phyloP scores from a whole-genome alignment of 1,284 basidiomycete genomes.

The Agroathelia rolfsii region DNA sequence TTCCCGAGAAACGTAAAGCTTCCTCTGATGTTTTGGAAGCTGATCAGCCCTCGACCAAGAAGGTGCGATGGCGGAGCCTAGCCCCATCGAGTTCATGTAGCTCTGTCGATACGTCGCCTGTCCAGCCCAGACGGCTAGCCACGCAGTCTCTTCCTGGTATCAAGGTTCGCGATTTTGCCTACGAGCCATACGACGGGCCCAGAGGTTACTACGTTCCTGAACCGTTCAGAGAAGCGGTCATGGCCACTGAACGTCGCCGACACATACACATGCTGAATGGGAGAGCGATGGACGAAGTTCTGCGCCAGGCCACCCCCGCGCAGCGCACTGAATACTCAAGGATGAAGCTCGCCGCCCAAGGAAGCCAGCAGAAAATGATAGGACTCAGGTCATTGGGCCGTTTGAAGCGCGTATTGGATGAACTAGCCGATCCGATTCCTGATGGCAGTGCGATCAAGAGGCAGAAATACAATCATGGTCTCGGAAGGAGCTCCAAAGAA shows the following conservation, averaged over 20 bases:
- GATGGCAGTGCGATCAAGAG: no score
- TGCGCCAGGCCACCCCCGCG: slow-evolving; percentile 11
- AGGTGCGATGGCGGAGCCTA: not conserved
- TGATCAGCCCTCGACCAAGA: no score
- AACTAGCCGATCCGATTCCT: no score
- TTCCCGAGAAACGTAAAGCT: no score
- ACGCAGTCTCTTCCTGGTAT: slow-evolving; percentile 10
- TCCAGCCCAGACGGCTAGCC: slow-evolving; percentile 1
- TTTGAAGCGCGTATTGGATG: no score
- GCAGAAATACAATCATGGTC: no score
- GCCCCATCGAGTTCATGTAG: slow-evolving; percentile 1
- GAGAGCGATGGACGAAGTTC: slow-evolving; percentile 7
- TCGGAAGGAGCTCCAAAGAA: no score
- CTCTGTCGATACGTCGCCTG: slow-evolving; percentile 5
- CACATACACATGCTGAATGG: slow-evolving; percentile 16
- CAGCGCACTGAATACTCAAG: no score
- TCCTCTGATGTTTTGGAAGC: no score
- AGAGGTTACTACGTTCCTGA: slow-evolving; percentile 17
- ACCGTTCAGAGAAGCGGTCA: slow-evolving; percentile 14
- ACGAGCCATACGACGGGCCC: slow-evolving; percentile 14
- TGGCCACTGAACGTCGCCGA: slow-evolving; percentile 10
- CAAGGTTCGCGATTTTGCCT: slow-evolving; percentile 19
- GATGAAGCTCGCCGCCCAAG: no score
- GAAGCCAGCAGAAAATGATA: no score
- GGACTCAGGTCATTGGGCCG: no score